Evolutionary conservation across 805 yeast genomes (phyloP).

Genomic region (Candida odintsovae): DNA sequence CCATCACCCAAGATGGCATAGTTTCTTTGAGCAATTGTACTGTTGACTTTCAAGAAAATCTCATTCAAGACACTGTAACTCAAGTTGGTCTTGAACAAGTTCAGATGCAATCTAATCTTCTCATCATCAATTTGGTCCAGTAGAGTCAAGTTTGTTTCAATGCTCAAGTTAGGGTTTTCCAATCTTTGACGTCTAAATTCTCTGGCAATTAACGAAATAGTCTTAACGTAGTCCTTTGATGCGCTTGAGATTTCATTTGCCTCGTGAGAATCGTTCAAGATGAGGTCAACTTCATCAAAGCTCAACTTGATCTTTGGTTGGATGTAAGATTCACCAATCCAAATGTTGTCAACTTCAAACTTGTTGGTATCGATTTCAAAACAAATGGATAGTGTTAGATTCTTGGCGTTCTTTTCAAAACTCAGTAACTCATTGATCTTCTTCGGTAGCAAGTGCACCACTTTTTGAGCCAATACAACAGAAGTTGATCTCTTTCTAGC

Average conservation of each 20-base stretch:
- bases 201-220: constrained; percentile 57
- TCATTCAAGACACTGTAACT: constrained; percentile 64
- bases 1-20: constrained; percentile 72
- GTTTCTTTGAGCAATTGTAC: constrained; percentile 76
- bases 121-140: constrained; percentile 85
- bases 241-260: constrained; percentile 36
- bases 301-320: constrained; percentile 54
- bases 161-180: constrained; percentile 41
- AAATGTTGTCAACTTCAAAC: constrained; percentile 67
- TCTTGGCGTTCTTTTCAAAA: constrained; percentile 51
- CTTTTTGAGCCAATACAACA: constrained; percentile 77
- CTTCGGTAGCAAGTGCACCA: constrained; percentile 61
- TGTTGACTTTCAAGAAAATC: constrained; percentile 72
- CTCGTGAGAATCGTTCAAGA: constrained; percentile 30
- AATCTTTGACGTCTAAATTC: constrained; percentile 68
- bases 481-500: constrained; percentile 87
- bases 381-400: constrained; percentile 70
- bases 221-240: constrained; percentile 58
- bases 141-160: constrained; percentile 49
- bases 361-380: constrained; percentile 72
- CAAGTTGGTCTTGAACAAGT: constrained; percentile 57
- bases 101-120: constrained; percentile 62
- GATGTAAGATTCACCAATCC: constrained; percentile 69
- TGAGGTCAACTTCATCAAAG: constrained; percentile 50
- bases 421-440: constrained; percentile 55